A percentile compares a stretch with the other conserved stretches of the same genome.
Conservation (phyloP, 306 rosid species). For the Astragalus membranaceus region DNA sequence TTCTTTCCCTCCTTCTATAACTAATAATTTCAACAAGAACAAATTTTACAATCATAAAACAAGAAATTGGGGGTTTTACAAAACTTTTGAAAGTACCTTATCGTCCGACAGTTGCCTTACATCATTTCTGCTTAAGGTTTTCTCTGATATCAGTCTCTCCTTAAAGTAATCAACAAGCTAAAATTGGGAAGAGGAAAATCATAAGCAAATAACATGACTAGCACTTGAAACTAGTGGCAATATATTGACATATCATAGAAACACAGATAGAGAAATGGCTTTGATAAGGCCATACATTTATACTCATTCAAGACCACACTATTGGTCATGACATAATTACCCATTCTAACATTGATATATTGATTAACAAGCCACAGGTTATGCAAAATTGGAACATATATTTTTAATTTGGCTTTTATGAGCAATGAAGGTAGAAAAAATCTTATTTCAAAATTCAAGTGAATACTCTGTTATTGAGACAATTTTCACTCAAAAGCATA, state of each 20-base stretch:
- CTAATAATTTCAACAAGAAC: not conserved
- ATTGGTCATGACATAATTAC: not conserved
- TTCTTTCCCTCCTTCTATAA: not conserved
- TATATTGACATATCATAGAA: not conserved
- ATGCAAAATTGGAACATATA: not conserved
- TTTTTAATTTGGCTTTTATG: not conserved
- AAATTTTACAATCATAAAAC: slow-evolving; percentile 6
- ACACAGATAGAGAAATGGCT: not conserved
- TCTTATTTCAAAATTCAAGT: no score
- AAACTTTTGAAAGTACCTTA: slow-evolving; percentile 43
- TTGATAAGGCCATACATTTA: not conserved
- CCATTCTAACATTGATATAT: not conserved
- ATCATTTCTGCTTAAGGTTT: slow-evolving; percentile 65
- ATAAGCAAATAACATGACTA: slow-evolving; percentile 21
- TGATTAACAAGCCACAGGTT: not conserved
- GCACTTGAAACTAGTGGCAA: not conserved
- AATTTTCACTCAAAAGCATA: no score
- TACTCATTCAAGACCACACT: not conserved
- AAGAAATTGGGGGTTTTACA: not conserved
- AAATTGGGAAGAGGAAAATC: slow-evolving; percentile 20
- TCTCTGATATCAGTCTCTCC: slow-evolving; percentile 67
- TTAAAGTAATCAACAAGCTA: slow-evolving; percentile 64
- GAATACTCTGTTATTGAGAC: no score
- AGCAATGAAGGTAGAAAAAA: no score
- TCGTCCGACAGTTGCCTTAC: slow-evolving; percentile 54